Base-by-base conservation (phyloP, 169 alveolate species). In the Amoebophrya sp. region DNA sequence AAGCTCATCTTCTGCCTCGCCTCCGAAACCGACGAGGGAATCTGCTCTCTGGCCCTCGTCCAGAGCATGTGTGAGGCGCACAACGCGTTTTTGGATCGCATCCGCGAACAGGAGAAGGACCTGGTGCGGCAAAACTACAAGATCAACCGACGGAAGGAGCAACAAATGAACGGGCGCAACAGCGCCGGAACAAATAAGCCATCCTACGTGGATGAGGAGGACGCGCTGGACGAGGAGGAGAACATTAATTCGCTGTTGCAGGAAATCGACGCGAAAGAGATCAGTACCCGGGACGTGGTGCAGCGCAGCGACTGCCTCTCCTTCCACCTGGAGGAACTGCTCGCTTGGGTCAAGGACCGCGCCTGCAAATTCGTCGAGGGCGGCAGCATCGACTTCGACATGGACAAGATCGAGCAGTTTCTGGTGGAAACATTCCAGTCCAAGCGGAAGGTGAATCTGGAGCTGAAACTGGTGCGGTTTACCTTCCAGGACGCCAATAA, bases 1-100 rank as follows among this genome's bases (percentile, higher is more conserved):
- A 66, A 66, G 83, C 83, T 66, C 7, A n/a, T 66, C 35, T 66
- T 66, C 83, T 66, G 83, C 83, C 83, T 66, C 32, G 83, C 83
- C 35, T 18, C 29, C 0, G 35, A 18, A 0, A 3, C 1, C 2
- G 35, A 25, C 83, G 83, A 66, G 35, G 83, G 83, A 0, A 66
- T 66, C 12, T 66, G 83, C 18, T 25, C 83, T 25, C 32, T 66
- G 29, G 83, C 83, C 18, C 35, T 66, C 39, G 83, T 66, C 32
- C 83, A 66, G 32, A 66, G 32, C 1, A 66, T 66, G 83, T 66
- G 83, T 25, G 83, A 66, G 35, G 83, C 83, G 35, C 83, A 66
- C 83, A 66, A 66, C 83, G 83, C 32, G 29, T 66, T 66, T 25
- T 66, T 66, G 83, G 83, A 66, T 2, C 83, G 1, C 35, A n/a